phyloP scores from a whole-genome alignment of 1,284 basidiomycete genomes.

The Ustilago cynodontis region DNA sequence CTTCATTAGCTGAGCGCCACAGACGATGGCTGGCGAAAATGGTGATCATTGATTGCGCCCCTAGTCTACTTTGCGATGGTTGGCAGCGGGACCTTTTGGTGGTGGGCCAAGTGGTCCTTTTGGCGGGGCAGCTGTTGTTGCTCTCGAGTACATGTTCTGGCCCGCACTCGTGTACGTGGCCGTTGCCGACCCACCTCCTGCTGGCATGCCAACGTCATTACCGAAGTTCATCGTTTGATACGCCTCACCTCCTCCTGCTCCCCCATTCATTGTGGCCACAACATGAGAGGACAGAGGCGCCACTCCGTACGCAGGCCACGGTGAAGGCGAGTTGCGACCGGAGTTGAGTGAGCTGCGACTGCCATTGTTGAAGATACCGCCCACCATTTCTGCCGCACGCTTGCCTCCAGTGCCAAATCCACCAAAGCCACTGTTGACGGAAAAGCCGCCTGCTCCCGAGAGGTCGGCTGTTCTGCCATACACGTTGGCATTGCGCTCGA shows the following conservation, averaged over 20 bases:
- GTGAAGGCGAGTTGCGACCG: constrained; percentile 34
- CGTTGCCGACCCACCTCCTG: constrained; percentile 18
- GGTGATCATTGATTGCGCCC: not conserved
- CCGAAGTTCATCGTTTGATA: constrained; percentile 12
- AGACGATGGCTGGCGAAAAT: not conserved
- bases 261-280: not conserved
- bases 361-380: constrained; percentile 46
- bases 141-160: constrained; percentile 38
- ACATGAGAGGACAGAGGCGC: constrained; percentile 23
- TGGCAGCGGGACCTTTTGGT: constrained; percentile 34
- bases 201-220: constrained; percentile 11
- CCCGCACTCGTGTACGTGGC: constrained; percentile 30
- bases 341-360: constrained; percentile 28
- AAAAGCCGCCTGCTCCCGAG: constrained; percentile 21
- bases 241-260: constrained; percentile 2
- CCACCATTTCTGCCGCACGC: constrained; percentile 53
- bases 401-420: constrained; percentile 42
- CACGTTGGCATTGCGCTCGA: constrained; percentile 40
- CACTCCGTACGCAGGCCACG: constrained; percentile 23
- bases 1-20: not conserved
- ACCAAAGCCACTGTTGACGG: constrained; percentile 41
- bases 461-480: constrained; percentile 24
- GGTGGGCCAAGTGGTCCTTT: constrained; percentile 29
- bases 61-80: constrained; percentile 40
- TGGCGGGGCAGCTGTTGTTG: constrained; percentile 1